phyloP scores from a whole-genome alignment of 495 filamentous ascomycete genomes.

The Chaetomium cochliodes region DNA sequence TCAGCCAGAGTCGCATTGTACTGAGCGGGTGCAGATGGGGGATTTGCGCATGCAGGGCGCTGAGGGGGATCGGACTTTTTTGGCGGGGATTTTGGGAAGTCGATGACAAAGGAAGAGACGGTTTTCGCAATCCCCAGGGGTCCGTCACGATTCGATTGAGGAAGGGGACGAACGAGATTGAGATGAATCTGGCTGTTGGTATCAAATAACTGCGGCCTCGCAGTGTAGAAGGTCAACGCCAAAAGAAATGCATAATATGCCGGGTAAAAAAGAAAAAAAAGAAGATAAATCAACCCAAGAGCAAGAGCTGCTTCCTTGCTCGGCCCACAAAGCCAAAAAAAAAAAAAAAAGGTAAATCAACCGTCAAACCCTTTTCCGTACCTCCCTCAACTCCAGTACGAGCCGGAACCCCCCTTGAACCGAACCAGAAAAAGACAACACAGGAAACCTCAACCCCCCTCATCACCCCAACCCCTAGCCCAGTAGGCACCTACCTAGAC shows the following conservation, averaged over 20 bases:
- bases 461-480: too few relatives aligned
- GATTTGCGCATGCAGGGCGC: background rate
- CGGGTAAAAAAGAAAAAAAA: background rate
- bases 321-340: background rate
- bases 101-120: background rate
- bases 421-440: background rate
- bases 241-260: background rate
- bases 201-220: background rate
- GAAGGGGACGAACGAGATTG: too few relatives aligned
- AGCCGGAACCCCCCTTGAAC: background rate
- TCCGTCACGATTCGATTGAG: too few relatives aligned
- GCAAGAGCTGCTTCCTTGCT: too few relatives aligned
- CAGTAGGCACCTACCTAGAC: too few relatives aligned
- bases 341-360: background rate
- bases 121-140: background rate
- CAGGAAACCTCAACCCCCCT: too few relatives aligned
- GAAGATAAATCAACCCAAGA: background rate
- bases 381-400: background rate
- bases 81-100: background rate
- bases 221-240: background rate
- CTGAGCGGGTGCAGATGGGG: slow-evolving; percentile 15
- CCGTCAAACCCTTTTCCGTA: background rate
- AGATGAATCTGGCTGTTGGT: background rate
- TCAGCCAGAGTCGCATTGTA: background rate
- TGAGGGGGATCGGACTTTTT: background rate